phyloP scores from a whole-genome alignment of 2,329 filamentous ascomycete genomes.

The Botrytis squamosa region DNA sequence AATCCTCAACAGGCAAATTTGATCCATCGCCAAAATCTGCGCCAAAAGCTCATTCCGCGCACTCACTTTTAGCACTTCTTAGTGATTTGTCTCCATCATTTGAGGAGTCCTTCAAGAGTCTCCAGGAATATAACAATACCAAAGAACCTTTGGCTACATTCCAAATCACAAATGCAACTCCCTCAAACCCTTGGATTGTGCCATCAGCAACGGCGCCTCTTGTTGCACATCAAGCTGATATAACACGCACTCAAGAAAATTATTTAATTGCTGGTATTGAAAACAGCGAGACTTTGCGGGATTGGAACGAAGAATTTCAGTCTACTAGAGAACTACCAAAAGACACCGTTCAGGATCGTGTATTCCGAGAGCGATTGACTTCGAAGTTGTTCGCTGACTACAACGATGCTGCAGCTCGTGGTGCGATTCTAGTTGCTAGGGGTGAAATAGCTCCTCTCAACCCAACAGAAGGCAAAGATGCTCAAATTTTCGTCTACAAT shows the following conservation, averaged over 20 bases:
- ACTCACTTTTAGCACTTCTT: constrained; percentile 83
- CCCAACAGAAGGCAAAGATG: constrained; percentile 87
- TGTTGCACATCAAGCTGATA: constrained; percentile 74
- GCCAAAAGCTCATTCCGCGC: constrained; percentile 75
- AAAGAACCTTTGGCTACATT: constrained; percentile 90
- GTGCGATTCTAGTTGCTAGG: constrained; percentile 85
- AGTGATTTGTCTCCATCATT: constrained; percentile 82
- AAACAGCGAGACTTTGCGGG: constrained; percentile 88
- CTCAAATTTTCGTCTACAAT: constrained; percentile 99
- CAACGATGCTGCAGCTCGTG: constrained; percentile 89
- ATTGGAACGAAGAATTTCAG: constrained; percentile 99
- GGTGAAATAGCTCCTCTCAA: constrained; percentile 93
- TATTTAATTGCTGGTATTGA: constrained; percentile 88
- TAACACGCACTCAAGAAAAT: constrained; percentile 87
- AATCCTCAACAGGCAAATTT: constrained; percentile 91
- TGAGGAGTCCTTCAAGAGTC: constrained; percentile 66
- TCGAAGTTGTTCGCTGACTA: constrained; percentile 98
- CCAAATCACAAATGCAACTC: constrained; percentile 92
- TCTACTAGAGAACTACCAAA: constrained; percentile 92
- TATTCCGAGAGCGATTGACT: constrained; percentile 90
- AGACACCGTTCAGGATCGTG: constrained; percentile 89
- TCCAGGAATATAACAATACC: constrained; percentile 81
- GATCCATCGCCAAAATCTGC: constrained; percentile 79
- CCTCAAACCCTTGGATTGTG: constrained; percentile 88
- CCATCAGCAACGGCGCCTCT: constrained; percentile 63